A percentile compares a stretch with the other conserved stretches of the same genome.
Evolutionary conservation across 768 basidiomycete species (phyloP).

Genomic region (Boletus rubroflammeus): DNA sequence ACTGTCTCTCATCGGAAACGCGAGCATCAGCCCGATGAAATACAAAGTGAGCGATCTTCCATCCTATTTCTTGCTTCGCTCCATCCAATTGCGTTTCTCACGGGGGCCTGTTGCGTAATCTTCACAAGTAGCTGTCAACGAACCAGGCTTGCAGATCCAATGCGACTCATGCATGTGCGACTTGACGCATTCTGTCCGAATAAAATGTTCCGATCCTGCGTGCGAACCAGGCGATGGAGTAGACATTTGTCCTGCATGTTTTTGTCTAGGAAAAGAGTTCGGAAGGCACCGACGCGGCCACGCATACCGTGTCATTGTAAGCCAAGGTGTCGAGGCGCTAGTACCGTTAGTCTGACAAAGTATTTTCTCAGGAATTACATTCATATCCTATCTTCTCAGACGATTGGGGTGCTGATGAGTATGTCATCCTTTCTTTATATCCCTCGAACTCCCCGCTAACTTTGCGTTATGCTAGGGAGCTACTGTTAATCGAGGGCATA

Average conservation of each 20-base stretch:
- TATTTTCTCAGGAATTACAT: slow-evolving; percentile 74
- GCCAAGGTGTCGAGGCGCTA: slow-evolving; percentile 12
- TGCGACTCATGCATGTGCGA: slow-evolving; percentile 85
- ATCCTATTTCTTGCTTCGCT: background rate
- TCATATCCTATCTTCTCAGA: slow-evolving; percentile 93
- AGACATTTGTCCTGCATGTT: slow-evolving; percentile 91
- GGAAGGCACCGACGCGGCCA: slow-evolving; percentile 81
- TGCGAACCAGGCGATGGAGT: slow-evolving; percentile 78
- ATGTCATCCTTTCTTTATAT: slow-evolving; percentile 27
- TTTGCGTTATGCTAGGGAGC: slow-evolving; percentile 53
- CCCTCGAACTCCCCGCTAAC: slow-evolving; percentile 1
- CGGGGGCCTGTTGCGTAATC: slow-evolving; percentile 27
- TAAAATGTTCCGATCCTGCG: slow-evolving; percentile 86
- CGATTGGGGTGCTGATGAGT: slow-evolving; percentile 99
- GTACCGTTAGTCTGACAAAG: background rate
- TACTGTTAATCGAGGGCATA: slow-evolving; percentile 85
- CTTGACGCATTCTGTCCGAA: slow-evolving; percentile 93
- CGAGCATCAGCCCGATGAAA: slow-evolving; percentile 60
- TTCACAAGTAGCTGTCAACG: slow-evolving; percentile 66
- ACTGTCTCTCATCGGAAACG: slow-evolving; percentile 67
- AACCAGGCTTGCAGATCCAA: slow-evolving; percentile 77
- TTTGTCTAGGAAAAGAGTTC: slow-evolving; percentile 89
- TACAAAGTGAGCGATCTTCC: slow-evolving; percentile 47
- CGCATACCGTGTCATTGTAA: slow-evolving; percentile 87
- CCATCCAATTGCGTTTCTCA: slow-evolving; percentile 23